A percentile compares a stretch with the other conserved stretches of the same genome.
Conservation (phyloP, 768 basidiomycete species). For the Mycena haematopus region DNA sequence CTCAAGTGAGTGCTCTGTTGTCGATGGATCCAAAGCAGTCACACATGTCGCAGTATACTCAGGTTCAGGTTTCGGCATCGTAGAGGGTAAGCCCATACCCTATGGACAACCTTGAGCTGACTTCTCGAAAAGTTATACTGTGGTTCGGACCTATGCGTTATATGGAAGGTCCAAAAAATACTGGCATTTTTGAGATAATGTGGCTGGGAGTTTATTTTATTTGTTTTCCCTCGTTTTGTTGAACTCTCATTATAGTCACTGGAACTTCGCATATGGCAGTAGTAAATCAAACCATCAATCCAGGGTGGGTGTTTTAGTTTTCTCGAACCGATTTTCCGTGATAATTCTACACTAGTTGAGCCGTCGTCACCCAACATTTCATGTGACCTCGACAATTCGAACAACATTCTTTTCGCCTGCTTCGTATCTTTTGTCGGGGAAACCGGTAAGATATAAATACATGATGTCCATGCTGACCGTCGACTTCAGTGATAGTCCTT, state of each 20-base stretch:
- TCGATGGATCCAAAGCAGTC: background rate
- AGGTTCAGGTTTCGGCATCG: background rate
- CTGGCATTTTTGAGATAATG: constrained; percentile 4
- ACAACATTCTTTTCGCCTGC: background rate
- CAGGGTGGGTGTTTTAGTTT: background rate
- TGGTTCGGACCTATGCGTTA: constrained; percentile 19
- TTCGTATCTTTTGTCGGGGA: constrained; percentile 5
- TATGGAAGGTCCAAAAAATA: constrained; percentile 13
- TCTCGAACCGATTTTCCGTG: background rate
- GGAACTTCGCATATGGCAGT: background rate
- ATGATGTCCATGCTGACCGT: background rate
- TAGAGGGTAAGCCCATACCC: background rate
- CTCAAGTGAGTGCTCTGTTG: background rate
- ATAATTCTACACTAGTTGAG: background rate
- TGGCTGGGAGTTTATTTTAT: background rate
- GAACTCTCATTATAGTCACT: background rate
- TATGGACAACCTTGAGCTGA: too few species aligned
- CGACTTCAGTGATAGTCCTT: constrained; percentile 9
- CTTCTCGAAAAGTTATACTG: constrained; percentile 7
- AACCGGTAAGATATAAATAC: constrained; percentile 2
- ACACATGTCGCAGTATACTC: constrained; percentile 1
- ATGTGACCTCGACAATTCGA: constrained; percentile 5
- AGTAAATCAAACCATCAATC: background rate
- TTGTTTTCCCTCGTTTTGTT: too few species aligned
- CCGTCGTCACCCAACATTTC: background rate